phyloP scores from a whole-genome alignment of 495 filamentous ascomycete species.

The Peziza echinospora region DNA sequence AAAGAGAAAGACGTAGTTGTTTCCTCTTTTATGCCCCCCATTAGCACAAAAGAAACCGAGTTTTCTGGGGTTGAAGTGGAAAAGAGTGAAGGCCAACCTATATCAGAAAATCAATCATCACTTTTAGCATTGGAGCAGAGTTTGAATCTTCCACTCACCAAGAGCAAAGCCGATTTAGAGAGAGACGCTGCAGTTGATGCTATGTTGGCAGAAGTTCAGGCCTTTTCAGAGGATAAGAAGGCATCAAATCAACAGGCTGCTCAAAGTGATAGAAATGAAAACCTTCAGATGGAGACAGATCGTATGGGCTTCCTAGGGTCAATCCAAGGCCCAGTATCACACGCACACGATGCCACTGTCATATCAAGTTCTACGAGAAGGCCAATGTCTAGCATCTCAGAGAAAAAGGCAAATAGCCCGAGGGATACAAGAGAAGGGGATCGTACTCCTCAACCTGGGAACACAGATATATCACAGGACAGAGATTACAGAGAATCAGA shows the following conservation, averaged over 20 bases:
- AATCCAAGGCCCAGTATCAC: no score
- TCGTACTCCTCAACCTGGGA: no score
- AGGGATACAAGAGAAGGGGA: no score
- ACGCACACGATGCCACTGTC: neutral
- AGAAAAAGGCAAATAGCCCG: neutral
- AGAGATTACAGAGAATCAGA: neutral
- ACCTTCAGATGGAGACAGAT: neutral
- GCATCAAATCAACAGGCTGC: neutral
- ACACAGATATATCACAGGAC: neutral
- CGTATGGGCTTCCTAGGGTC: no score
- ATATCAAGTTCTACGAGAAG: neutral
- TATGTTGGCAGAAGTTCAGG: neutral
- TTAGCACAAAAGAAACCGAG: no score
- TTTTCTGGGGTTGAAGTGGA: no score
- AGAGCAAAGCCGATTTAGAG: neutral
- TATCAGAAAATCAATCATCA: no score
- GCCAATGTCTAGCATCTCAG: neutral
- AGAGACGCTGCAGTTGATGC: neutral
- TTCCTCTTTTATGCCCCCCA: no score
- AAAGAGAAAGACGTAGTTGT: neutral
- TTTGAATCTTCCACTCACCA: neutral
- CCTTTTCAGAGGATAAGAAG: neutral
- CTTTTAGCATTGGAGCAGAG: neutral
- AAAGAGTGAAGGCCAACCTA: no score
- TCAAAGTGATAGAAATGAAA: neutral